Conservation (phyloP, 1,139 yeast genomes). For the Blastobotrys apis region DNA sequence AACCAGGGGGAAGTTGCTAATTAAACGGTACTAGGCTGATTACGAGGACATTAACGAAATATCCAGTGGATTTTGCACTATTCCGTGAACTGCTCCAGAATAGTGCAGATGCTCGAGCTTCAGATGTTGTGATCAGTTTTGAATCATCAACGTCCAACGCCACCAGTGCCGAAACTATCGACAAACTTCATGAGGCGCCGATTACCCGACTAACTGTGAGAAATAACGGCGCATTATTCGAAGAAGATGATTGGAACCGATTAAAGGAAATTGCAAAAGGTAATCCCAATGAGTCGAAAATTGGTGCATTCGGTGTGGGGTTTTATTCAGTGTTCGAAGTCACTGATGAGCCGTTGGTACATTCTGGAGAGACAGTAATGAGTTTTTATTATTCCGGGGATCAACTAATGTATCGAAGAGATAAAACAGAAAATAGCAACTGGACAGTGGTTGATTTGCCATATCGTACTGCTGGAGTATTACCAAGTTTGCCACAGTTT, state of each 20-base stretch:
- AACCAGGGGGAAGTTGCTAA: background rate
- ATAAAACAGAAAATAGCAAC: constrained; percentile 25
- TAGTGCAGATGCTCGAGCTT: constrained; percentile 41
- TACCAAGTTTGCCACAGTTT: constrained; percentile 36
- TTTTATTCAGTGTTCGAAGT: constrained; percentile 97
- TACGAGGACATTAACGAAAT: constrained; percentile 40
- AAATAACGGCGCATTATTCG: constrained; percentile 38
- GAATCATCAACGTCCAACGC: constrained; percentile 16
- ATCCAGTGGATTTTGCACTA: constrained; percentile 42
- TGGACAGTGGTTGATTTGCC: constrained; percentile 42
- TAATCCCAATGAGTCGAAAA: constrained; percentile 87
- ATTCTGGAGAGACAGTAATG: constrained; percentile 39
- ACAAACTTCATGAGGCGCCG: constrained; percentile 29
- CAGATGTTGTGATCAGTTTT: constrained; percentile 35
- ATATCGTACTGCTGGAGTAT: constrained; percentile 29
- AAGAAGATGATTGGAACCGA: constrained; percentile 40
- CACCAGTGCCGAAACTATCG: constrained; percentile 17
- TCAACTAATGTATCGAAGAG: constrained; percentile 36
- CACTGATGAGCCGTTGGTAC: constrained; percentile 61
- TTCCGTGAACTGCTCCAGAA: constrained; percentile 40
- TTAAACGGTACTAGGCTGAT: constrained; percentile 27
- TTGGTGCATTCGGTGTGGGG: constrained; percentile 99
- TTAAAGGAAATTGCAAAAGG: constrained; percentile 42
- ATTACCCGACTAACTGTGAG: constrained; percentile 33
- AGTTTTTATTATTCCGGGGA: constrained; percentile 40